phyloP scores from a whole-genome alignment of 1,284 basidiomycete species.

The Boletus mariae region DNA sequence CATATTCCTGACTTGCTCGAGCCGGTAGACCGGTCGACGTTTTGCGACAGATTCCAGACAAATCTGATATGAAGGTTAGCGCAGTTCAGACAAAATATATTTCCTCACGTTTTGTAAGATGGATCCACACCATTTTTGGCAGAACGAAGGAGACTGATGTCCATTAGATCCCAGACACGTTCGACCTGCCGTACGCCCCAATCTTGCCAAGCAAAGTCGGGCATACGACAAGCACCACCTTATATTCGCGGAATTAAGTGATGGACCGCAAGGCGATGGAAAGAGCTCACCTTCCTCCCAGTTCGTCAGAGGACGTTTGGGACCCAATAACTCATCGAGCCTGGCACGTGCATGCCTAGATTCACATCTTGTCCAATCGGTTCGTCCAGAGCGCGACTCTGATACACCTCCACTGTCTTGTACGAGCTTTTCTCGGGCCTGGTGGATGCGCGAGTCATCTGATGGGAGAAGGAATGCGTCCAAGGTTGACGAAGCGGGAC shows the following conservation, averaged over 20 bases:
- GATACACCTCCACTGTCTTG: slow-evolving; percentile 53
- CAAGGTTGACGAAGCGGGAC: slow-evolving; percentile 85
- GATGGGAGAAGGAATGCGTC: slow-evolving; percentile 90
- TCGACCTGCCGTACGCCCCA: slow-evolving; percentile 91
- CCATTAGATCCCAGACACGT: slow-evolving; percentile 91
- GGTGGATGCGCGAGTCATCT: slow-evolving; percentile 89
- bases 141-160: slow-evolving; percentile 82
- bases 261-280: not conserved
- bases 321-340: slow-evolving; percentile 79
- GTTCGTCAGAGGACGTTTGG: slow-evolving; percentile 82
- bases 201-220: slow-evolving; percentile 92
- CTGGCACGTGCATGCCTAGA: slow-evolving; percentile 87
- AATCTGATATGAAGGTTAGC: slow-evolving; percentile 43
- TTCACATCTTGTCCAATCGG: slow-evolving; percentile 91
- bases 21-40: slow-evolving; percentile 87
- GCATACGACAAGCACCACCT: slow-evolving; percentile 84
- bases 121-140: slow-evolving; percentile 81
- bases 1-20: slow-evolving; percentile 81
- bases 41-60: slow-evolving; percentile 98
- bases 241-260: not conserved
- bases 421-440: slow-evolving; percentile 80
- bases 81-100: slow-evolving; percentile 3
- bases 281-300: slow-evolving; percentile 81
- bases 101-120: slow-evolving; percentile 77
- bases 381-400: slow-evolving; percentile 66